These are phyloP conservation scores for Leishmania braziliensis DNA, from an alignment of 208 protist genomes.

Conservation along the genomic window DNA sequence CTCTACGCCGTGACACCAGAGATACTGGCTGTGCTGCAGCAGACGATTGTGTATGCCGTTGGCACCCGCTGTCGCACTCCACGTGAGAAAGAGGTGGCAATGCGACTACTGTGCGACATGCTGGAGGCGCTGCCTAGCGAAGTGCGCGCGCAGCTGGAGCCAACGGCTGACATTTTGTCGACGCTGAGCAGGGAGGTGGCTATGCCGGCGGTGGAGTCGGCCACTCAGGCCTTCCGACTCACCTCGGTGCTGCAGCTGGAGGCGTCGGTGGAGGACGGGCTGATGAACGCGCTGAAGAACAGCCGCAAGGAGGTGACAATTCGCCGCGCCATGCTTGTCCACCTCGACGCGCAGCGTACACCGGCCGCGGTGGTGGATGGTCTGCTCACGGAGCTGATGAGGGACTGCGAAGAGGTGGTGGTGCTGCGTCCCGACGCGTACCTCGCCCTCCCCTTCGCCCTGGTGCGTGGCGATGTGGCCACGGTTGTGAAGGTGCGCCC, in stretches of 20 bases:
- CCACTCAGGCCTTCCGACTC: constrained; percentile 64
- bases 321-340: constrained; percentile 70
- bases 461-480: constrained; percentile 17
- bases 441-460: constrained; percentile 61
- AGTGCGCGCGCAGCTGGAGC: constrained; percentile 4
- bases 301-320: constrained; percentile 57
- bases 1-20: constrained; percentile 22
- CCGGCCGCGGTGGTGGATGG: constrained; percentile 39
- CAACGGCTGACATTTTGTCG: constrained; percentile 31
- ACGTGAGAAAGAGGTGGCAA: constrained; percentile 73
- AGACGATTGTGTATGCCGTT: constrained; percentile 52
- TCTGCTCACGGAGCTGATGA: constrained; percentile 52
- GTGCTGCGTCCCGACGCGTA: constrained; percentile 85
- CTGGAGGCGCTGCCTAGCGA: constrained; percentile 35
- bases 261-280: constrained; percentile 48
- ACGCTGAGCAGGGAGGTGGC: constrained; percentile 70
- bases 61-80: constrained; percentile 65
- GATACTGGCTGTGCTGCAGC: constrained; percentile 41
- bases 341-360: constrained; percentile 43
- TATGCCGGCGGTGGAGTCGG: constrained; percentile 62
- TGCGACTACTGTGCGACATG: constrained; percentile 60
- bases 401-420: constrained; percentile 76
- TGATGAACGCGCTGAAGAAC: constrained; percentile 56
- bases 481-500: constrained; percentile 28
- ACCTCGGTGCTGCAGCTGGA: constrained; percentile 48